Conservation (phyloP, 2,329 filamentous ascomycete genomes). For the Ascomycota sp. region DNA sequence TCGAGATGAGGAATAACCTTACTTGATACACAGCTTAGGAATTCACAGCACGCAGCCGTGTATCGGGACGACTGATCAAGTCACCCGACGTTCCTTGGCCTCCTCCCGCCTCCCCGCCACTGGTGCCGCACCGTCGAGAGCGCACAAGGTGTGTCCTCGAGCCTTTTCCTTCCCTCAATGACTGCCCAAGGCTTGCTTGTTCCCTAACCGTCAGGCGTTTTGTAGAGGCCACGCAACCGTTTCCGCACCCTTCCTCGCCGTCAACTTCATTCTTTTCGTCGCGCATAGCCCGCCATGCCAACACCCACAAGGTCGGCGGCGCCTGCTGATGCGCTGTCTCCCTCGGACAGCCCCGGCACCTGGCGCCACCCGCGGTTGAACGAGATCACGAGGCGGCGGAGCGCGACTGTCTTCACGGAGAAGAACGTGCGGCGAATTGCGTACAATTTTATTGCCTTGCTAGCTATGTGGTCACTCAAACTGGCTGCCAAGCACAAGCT, state of each 20-base stretch:
- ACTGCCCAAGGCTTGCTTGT: no score
- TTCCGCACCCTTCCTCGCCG: neutral
- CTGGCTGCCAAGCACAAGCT: conserved; percentile 14
- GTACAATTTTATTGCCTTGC: conserved; percentile 36
- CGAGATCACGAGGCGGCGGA: conserved; percentile 66
- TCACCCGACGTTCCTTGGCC: no score
- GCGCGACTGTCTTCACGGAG: conserved; percentile 56
- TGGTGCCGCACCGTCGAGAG: no score
- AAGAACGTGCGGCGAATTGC: conserved; percentile 48
- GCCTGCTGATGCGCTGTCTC: conserved; percentile 18
- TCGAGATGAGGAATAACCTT: conserved; percentile 1
- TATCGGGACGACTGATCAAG: no score
- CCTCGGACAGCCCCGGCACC: conserved; percentile 43
- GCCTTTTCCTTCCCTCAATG: no score
- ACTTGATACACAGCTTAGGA: conserved; percentile 12
- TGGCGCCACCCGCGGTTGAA: conserved; percentile 80
- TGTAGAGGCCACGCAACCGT: no score
- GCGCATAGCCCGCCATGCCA: conserved; percentile 7
- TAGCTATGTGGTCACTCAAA: conserved; percentile 16
- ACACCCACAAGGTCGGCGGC: conserved; percentile 11
- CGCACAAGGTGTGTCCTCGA: no score
- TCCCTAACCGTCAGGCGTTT: no score
- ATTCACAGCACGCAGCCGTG: neutral
- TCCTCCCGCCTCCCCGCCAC: no score
- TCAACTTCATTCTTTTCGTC: neutral